phyloP scores from a whole-genome alignment of 2,329 filamentous ascomycete genomes.

The Sarocladium brachiariae region DNA sequence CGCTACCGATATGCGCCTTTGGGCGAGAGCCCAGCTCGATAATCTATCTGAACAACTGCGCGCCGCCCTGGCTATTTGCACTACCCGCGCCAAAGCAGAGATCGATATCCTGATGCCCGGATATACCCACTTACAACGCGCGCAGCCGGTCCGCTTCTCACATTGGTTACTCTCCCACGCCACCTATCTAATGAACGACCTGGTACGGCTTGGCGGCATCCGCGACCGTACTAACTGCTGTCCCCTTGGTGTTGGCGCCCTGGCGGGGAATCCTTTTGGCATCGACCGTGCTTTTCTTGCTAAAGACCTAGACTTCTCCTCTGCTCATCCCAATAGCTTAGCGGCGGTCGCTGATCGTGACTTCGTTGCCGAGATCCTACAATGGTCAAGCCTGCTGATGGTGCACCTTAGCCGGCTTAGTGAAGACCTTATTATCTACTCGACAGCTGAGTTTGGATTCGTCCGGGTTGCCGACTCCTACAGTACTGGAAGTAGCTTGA shows the following conservation, averaged over 20 bases:
- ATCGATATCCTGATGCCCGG: slow-evolving; percentile 17
- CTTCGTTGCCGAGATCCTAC: slow-evolving; percentile 67
- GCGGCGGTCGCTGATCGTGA: slow-evolving; percentile 53
- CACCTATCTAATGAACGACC: slow-evolving; percentile 18
- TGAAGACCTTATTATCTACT: slow-evolving; percentile 84
- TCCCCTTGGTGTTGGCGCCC: slow-evolving; percentile 21
- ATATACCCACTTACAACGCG: slow-evolving; percentile 15
- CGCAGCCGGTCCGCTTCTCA: slow-evolving; percentile 18
- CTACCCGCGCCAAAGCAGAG: slow-evolving; percentile 18
- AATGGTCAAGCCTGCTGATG: slow-evolving; percentile 75
- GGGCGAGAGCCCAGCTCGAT: slow-evolving; percentile 31
- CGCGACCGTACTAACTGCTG: slow-evolving; percentile 19
- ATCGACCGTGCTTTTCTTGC: slow-evolving; percentile 25
- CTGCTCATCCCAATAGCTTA: neutral
- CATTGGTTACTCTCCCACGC: slow-evolving; percentile 21
- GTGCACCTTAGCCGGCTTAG: slow-evolving; percentile 73
- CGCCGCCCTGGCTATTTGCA: slow-evolving; percentile 17
- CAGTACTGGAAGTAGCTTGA: slow-evolving; percentile 66
- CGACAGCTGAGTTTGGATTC: slow-evolving; percentile 68
- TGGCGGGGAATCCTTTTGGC: slow-evolving; percentile 22
- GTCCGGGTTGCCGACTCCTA: slow-evolving; percentile 73
- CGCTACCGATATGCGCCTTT: slow-evolving; percentile 65
- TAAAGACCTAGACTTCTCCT: slow-evolving; percentile 59
- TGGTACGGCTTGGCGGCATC: slow-evolving; percentile 19
- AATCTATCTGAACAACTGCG: slow-evolving; percentile 18